Evolutionary conservation across 345 rosid genomes (phyloP).

Genomic region (Eutrema yunnanense): DNA sequence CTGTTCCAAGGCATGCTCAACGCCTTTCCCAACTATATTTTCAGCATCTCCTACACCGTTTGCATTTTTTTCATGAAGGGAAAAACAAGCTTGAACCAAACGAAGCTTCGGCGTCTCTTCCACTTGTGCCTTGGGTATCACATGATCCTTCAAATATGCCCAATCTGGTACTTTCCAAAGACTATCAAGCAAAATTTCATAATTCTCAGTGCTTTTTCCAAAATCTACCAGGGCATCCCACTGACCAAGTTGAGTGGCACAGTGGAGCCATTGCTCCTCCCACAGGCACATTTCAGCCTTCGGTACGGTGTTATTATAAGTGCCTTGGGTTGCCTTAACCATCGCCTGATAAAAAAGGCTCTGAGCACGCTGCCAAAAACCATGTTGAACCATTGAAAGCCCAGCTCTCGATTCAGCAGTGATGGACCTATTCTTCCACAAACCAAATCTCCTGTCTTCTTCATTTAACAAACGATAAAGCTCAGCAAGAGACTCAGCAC

Average conservation of each 20-base stretch:
- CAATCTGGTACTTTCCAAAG: slow-evolving; percentile 97
- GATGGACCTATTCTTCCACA: slow-evolving; percentile 89
- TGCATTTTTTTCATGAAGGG: slow-evolving; percentile 77
- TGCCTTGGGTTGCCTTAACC: slow-evolving; percentile 98
- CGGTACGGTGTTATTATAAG: slow-evolving; percentile 87
- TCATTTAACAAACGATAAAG: slow-evolving; percentile 88
- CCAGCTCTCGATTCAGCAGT: slow-evolving; percentile 96
- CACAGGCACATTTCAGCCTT: slow-evolving; percentile 99
- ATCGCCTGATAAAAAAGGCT: slow-evolving; percentile 91
- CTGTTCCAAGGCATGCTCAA: slow-evolving; percentile 88
- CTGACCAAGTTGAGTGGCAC: slow-evolving; percentile 90
- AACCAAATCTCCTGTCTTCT: slow-evolving; percentile 97
- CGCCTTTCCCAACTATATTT: slow-evolving; percentile 78
- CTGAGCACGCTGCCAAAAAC: slow-evolving; percentile 95
- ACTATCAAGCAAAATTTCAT: slow-evolving; percentile 87
- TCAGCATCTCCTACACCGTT: slow-evolving; percentile 87
- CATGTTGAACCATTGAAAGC: slow-evolving; percentile 95
- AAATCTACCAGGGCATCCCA: slow-evolving; percentile 95
- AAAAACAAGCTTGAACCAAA: slow-evolving; percentile 77
- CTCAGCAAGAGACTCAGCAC: slow-evolving; percentile 93
- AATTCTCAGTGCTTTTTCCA: slow-evolving; percentile 83
- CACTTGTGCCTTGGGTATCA: slow-evolving; percentile 91
- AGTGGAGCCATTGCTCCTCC: slow-evolving; percentile 99
- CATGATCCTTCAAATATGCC: slow-evolving; percentile 86
- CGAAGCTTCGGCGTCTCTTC: slow-evolving; percentile 97